A percentile compares a stretch with the other conserved stretches of the same genome.
Evolutionary conservation across 2,329 filamentous ascomycete species (phyloP).

Genomic region (Chaetomiaceae sp.): DNA sequence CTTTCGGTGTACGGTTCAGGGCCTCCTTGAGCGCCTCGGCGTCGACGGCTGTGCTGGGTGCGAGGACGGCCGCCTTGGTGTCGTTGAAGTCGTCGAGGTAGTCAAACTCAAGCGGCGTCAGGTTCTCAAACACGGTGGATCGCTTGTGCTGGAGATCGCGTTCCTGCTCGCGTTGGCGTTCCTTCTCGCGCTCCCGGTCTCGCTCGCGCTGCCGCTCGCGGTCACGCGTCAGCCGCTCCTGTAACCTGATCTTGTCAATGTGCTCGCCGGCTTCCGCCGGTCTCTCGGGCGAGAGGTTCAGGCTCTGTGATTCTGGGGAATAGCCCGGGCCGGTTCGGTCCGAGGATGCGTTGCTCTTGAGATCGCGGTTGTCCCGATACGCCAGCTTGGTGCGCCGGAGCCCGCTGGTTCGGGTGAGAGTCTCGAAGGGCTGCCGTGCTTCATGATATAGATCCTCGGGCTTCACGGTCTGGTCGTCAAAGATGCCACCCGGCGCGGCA

Average conservation of each 20-base stretch:
- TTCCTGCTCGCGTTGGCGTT: conserved; percentile 16
- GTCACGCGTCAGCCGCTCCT: conserved; percentile 22
- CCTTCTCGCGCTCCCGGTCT: conserved; percentile 16
- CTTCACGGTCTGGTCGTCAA: conserved; percentile 22
- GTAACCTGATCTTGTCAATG: conserved; percentile 20
- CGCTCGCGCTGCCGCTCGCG: conserved; percentile 18
- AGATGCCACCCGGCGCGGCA: conserved; percentile 15
- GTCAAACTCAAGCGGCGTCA: conserved; percentile 22
- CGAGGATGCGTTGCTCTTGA: conserved; percentile 22
- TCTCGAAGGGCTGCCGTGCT: conserved; percentile 24
- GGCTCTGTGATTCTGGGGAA: conserved; percentile 16
- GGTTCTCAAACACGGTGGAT: conserved; percentile 25
- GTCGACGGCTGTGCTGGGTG: conserved; percentile 22
- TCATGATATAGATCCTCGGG: conserved; percentile 23
- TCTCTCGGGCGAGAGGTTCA: conserved; percentile 22
- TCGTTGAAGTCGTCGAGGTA: conserved; percentile 23
- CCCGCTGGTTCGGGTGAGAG: conserved; percentile 23
- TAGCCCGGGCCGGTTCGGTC: conserved; percentile 12
- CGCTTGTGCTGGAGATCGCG: conserved; percentile 23
- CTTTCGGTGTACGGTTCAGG: conserved; percentile 24
- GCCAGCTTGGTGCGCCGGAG: conserved; percentile 33
- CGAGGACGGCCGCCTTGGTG: conserved; percentile 26
- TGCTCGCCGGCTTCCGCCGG: conserved; percentile 13
- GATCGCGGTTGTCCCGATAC: conserved; percentile 32
- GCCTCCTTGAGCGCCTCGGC: conserved; percentile 28